A percentile compares a stretch with the other conserved stretches of the same genome.
phyloP scores from a whole-genome alignment of 1,284 basidiomycete genomes.

The Vanrija sp. region DNA sequence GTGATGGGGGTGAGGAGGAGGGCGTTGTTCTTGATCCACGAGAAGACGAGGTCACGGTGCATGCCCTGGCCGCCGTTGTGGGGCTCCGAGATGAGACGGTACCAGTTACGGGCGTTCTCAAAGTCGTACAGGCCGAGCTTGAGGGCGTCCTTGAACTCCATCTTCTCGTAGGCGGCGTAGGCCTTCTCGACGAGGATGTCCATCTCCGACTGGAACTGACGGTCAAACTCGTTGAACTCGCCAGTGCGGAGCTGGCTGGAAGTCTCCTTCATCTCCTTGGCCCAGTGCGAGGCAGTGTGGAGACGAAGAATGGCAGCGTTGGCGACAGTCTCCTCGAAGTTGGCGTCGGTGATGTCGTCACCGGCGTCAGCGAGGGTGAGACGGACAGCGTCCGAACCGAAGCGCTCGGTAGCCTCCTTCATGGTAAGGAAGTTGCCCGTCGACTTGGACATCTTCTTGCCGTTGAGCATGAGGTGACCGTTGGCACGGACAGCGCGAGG shows the following conservation, averaged over 20 bases:
- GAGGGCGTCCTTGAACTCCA: slow-evolving; percentile 91
- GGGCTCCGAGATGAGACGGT: slow-evolving; percentile 84
- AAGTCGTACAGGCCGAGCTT: slow-evolving; percentile 97
- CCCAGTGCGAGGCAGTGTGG: slow-evolving; percentile 89
- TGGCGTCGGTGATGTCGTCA: slow-evolving; percentile 85
- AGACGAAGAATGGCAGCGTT: slow-evolving; percentile 95
- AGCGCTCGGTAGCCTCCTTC: slow-evolving; percentile 49
- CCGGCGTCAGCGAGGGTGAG: slow-evolving; percentile 93
- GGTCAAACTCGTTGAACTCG: slow-evolving; percentile 61
- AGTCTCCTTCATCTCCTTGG: slow-evolving; percentile 70
- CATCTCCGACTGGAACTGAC: slow-evolving; percentile 87
- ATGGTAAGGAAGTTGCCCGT: slow-evolving; percentile 59
- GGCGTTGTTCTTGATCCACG: slow-evolving; percentile 76
- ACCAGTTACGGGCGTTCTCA: slow-evolving; percentile 89
- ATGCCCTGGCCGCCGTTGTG: slow-evolving; percentile 63
- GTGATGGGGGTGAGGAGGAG: slow-evolving; percentile 84
- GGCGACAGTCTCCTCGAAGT: slow-evolving; percentile 95
- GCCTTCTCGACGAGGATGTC: slow-evolving; percentile 77
- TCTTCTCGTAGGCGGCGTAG: slow-evolving; percentile 70
- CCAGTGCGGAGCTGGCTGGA: slow-evolving; percentile 66
- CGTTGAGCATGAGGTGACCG: slow-evolving; percentile 96
- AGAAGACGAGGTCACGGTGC: slow-evolving; percentile 70
- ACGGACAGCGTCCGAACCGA: slow-evolving; percentile 64
- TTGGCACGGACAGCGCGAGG: slow-evolving; percentile 89
- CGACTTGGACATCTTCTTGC: slow-evolving; percentile 98